These are phyloP conservation scores for Pelargonium citronellum DNA, from an alignment of 441 rosid genomes.

Conservation along the genomic window DNA sequence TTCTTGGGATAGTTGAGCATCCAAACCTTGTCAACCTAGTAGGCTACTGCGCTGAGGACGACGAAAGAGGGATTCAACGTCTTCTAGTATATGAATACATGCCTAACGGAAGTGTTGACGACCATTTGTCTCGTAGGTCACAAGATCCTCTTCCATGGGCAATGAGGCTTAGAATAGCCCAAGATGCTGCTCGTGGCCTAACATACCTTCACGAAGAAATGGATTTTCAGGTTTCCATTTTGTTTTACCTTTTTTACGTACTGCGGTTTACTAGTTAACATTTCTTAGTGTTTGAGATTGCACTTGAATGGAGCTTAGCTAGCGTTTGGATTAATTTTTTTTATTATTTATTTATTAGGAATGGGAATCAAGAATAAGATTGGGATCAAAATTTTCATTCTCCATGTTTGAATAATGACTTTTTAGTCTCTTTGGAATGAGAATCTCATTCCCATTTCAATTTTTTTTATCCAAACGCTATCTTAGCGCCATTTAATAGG, in stretches of 20 bases:
- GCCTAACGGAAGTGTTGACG: slow-evolving; percentile 60
- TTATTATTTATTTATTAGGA: no score
- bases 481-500: background rate
- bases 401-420: no score
- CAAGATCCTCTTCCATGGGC: slow-evolving; percentile 63
- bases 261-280: no score
- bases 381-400: no score
- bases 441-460: no score
- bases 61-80: slow-evolving; percentile 79
- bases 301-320: background rate
- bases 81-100: slow-evolving; percentile 58
- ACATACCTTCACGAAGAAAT: slow-evolving; percentile 78
- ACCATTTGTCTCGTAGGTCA: slow-evolving; percentile 42
- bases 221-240: slow-evolving; percentile 67
- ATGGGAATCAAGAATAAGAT: no score
- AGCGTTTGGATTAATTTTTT: no score
- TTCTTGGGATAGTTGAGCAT: slow-evolving; percentile 68
- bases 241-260: no score
- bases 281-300: background rate
- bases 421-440: no score
- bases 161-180: slow-evolving; percentile 75
- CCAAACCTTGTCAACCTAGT: slow-evolving; percentile 57
- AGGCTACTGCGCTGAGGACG: slow-evolving; percentile 77
- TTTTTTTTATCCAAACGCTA: no score
- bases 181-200: slow-evolving; percentile 87